Evolutionary conservation across 495 filamentous ascomycete species (phyloP).

Genomic region (Penicillium simplicissimum): DNA sequence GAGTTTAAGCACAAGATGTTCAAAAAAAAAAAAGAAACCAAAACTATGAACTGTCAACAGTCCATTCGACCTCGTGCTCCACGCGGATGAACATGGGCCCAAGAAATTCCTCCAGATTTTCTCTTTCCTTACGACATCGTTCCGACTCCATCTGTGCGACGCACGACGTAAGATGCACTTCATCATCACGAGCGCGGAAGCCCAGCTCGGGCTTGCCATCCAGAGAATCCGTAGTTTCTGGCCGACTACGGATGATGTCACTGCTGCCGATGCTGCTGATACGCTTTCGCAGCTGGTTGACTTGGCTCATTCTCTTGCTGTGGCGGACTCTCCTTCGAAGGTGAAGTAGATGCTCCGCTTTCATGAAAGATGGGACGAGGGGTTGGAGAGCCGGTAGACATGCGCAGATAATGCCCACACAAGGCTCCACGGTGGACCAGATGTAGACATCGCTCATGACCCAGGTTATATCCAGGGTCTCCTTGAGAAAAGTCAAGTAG

Average conservation of each 20-base stretch:
- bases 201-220: slow-evolving; percentile 7
- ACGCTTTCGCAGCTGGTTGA: background rate
- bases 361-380: slow-evolving; percentile 20
- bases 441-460: slow-evolving; percentile 42
- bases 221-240: background rate
- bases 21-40: background rate
- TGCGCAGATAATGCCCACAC: slow-evolving; percentile 44
- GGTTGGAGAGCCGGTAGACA: slow-evolving; percentile 33
- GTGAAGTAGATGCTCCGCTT: slow-evolving; percentile 8
- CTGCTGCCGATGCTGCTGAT: slow-evolving; percentile 2
- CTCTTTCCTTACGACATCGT: background rate
- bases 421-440: slow-evolving; percentile 49
- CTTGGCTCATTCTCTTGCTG: background rate
- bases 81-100: slow-evolving; percentile 23
- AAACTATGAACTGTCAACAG: slow-evolving; percentile 1
- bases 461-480: slow-evolving; percentile 36
- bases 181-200: slow-evolving; percentile 5
- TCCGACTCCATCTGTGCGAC: background rate
- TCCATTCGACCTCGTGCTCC: slow-evolving; percentile 19
- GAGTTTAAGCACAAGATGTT: background rate
- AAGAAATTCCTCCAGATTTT: slow-evolving; percentile 13
- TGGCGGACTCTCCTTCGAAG: background rate
- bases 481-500: slow-evolving; percentile 25
- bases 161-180: slow-evolving; percentile 2
- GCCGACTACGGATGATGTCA: background rate